A percentile compares a stretch with the other conserved stretches of the same genome.
Evolutionary conservation across 129 eudicot species (phyloP).

Genomic region (Artemisia argyi): DNA sequence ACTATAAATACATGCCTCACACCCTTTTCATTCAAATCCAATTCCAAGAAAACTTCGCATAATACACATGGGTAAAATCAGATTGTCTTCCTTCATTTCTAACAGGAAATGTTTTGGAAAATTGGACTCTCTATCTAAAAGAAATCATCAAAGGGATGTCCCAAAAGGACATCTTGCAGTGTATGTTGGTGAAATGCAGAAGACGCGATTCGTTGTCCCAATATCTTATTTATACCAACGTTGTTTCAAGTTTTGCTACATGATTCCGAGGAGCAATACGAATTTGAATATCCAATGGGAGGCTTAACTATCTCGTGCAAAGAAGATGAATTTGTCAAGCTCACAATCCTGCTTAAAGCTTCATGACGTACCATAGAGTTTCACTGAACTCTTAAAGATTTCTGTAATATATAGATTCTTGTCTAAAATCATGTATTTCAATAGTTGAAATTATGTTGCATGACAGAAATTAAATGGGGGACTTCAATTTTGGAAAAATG

Average conservation of each 20-base stretch:
- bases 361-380: slow-evolving; percentile 5
- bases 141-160: slow-evolving; percentile 16
- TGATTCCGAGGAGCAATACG: slow-evolving; percentile 27
- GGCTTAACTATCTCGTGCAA: slow-evolving; percentile 30
- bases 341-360: neutral
- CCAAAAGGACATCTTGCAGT: slow-evolving; percentile 36
- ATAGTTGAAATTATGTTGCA: too few relatives aligned
- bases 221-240: slow-evolving; percentile 24
- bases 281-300: slow-evolving; percentile 34
- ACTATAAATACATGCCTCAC: slow-evolving; percentile 6
- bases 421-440: too few relatives aligned
- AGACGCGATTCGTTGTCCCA: slow-evolving; percentile 29
- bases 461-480: too few relatives aligned
- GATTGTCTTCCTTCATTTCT: slow-evolving; percentile 16
- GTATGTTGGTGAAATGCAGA: slow-evolving; percentile 28
- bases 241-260: slow-evolving; percentile 19
- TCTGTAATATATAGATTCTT: too few relatives aligned
- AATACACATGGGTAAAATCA: slow-evolving; percentile 14
- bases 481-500: too few relatives aligned
- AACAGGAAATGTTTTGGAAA: slow-evolving; percentile 14
- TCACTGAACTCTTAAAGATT: too few relatives aligned
- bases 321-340: slow-evolving; percentile 22
- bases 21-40: neutral
- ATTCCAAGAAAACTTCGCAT: neutral
- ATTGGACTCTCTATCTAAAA: slow-evolving; percentile 9